phyloP scores from a whole-genome alignment of 2,329 filamentous ascomycete genomes.

The Dothiorella sarmentorum region DNA sequence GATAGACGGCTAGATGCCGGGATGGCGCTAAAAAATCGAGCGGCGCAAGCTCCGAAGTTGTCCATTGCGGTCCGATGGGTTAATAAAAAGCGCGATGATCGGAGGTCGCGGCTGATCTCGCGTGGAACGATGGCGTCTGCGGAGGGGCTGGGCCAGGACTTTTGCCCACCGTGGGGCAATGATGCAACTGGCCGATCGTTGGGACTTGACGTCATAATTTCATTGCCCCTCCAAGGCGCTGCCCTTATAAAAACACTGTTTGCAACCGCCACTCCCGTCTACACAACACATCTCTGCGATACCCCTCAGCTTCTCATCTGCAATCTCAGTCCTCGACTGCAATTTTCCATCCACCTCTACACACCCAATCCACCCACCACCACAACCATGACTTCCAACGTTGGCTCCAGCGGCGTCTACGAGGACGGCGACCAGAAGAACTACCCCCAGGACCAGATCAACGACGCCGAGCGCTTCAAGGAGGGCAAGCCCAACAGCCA shows the following conservation, averaged over 20 bases:
- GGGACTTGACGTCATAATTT: background rate
- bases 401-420: constrained; percentile 65
- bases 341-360: background rate
- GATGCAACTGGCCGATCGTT: constrained; percentile 1
- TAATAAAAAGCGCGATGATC: background rate
- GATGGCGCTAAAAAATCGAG: background rate
- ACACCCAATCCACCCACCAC: background rate
- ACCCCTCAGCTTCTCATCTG: background rate
- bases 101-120: constrained; percentile 2
- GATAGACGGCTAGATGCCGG: background rate
- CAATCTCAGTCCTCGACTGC: background rate
- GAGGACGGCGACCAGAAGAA: constrained; percentile 76
- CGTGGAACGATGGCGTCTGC: constrained; percentile 6
- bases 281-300: background rate
- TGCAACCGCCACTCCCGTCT: background rate
- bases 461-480: constrained; percentile 59
- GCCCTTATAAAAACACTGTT: background rate
- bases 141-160: constrained; percentile 4
- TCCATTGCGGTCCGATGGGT: constrained; percentile 1
- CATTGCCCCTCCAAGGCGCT: background rate
- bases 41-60: constrained; percentile 6
- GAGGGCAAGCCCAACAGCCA: constrained; percentile 72
- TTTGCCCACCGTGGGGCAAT: background rate
- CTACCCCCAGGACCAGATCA: constrained; percentile 50
- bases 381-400: constrained; percentile 56